phyloP scores from a whole-genome alignment of 768 basidiomycete species.

The Pholiota microspora region DNA sequence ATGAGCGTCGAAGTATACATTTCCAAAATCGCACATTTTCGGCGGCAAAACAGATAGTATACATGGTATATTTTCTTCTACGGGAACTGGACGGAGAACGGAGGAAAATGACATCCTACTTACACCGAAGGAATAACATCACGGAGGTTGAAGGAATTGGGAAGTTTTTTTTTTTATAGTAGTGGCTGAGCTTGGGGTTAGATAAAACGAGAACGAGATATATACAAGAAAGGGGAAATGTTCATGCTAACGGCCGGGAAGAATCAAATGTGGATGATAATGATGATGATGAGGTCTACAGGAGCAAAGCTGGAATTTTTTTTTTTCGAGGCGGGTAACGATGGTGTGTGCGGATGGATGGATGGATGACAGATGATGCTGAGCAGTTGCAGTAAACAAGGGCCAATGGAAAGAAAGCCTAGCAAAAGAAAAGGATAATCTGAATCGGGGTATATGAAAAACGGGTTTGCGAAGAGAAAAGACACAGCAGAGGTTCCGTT shows the following conservation, averaged over 20 bases:
- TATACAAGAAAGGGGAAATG: not conserved
- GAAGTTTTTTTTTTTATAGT: too few species aligned
- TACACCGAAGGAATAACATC: not conserved
- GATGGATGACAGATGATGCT: not conserved
- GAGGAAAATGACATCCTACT: too few species aligned
- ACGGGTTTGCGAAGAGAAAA: not conserved
- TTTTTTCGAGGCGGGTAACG: not conserved
- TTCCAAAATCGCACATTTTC: not conserved
- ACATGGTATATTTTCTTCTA: not conserved
- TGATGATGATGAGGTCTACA: not conserved
- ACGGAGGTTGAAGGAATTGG: not conserved
- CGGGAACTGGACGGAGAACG: not conserved
- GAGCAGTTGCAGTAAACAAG: not conserved
- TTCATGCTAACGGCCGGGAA: not conserved
- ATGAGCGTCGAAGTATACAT: not conserved
- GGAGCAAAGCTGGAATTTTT: not conserved
- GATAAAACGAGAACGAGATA: not conserved
- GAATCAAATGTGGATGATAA: not conserved
- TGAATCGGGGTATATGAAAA: not conserved
- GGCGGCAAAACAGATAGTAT: not conserved
- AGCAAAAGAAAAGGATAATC: not conserved
- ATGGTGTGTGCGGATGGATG: not conserved
- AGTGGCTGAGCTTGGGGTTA: not conserved
- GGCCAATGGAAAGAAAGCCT: not conserved
- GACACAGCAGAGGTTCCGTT: not conserved